A percentile compares a stretch with the other conserved stretches of the same genome.
Conservation (phyloP, 495 filamentous ascomycete genomes). For the Penicillium paxilli region DNA sequence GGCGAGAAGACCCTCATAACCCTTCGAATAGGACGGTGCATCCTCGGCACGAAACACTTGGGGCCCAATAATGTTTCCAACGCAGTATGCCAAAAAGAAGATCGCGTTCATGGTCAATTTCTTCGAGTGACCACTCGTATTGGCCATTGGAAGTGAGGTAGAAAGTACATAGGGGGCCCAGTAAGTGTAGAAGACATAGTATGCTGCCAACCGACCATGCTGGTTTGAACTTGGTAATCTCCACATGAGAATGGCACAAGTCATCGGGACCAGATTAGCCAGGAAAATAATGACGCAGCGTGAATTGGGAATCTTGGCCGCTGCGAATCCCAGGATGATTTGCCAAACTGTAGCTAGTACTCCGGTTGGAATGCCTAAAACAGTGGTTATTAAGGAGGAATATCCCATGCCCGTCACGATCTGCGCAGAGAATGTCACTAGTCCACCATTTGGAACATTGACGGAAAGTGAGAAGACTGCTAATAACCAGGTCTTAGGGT, state of each 20-base stretch:
- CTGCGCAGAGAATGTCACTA: slow-evolving; percentile 36
- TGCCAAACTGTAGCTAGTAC: slow-evolving; percentile 30
- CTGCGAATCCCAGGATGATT: slow-evolving; percentile 35
- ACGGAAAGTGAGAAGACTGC: slow-evolving; percentile 23
- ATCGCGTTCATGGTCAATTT: slow-evolving; percentile 29
- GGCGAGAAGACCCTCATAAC: no score
- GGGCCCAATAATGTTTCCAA: slow-evolving; percentile 58
- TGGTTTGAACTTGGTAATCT: slow-evolving; percentile 32
- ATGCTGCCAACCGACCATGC: slow-evolving; percentile 28
- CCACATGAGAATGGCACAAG: slow-evolving; percentile 37
- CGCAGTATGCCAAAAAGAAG: slow-evolving; percentile 30
- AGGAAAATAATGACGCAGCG: slow-evolving; percentile 35
- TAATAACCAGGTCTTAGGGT: slow-evolving; percentile 45
- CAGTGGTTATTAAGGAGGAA: slow-evolving; percentile 25
- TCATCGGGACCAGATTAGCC: slow-evolving; percentile 28
- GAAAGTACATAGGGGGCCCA: slow-evolving; percentile 38
- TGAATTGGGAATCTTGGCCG: slow-evolving; percentile 33
- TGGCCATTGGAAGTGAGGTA: slow-evolving; percentile 39
- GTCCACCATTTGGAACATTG: slow-evolving; percentile 34
- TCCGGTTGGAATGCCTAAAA: slow-evolving; percentile 36
- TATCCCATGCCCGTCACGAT: slow-evolving; percentile 41
- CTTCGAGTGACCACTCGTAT: slow-evolving; percentile 39
- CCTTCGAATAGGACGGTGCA: slow-evolving; percentile 52
- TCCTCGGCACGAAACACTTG: slow-evolving; percentile 58
- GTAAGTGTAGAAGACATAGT: slow-evolving; percentile 33